Evolutionary conservation across 805 yeast genomes (phyloP), one percentile per base, ranked within the genome.

Genomic region (Lipomyces yamanashiensis): DNA sequence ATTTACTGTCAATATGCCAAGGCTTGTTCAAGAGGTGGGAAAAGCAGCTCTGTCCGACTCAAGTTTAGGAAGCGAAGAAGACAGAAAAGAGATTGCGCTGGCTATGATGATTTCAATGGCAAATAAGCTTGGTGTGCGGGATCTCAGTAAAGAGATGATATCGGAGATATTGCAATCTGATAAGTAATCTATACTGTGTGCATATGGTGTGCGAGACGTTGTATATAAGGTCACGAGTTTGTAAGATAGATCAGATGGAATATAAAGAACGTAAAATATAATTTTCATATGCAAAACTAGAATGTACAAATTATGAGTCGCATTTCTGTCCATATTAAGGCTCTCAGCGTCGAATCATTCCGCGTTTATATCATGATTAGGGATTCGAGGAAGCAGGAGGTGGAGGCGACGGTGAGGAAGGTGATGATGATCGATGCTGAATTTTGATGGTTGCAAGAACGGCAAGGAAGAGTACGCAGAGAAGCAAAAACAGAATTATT

Each of bases 391-490:
- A 44, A 10, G 56, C 36, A 53, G 56, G 56, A 1, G 15, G 10
- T 13, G 47, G 23, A 53, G 56, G 34, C 7, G 56, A 48, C 2
- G 56, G 48, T 15, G 47, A 13, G 8, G 56, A n/a, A 21, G 56
- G n/a, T n/a, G 58, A 44, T 19, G 63, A 50, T 12, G 58, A 50
- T 5, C 64, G 41, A 37, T 62, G 45, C 17, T 44, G 52, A 9
- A 63, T 37, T 64, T 86, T 88, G 63, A 90, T 81, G 68, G 92
- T 76, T 2, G 92, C 84, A 15, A 91, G 74, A 67, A 92, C 82
- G 51, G 92, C 78, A 59, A 91, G 78, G 3, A 89, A 87, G 40
- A 91, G 77, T 23, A 91, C 93, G 28, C 92, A 74, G 59, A 93
- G 80, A 5, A 86, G 77, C 64, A 95, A 76, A 54, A 93, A 81